Evolutionary conservation across 371 early-diverging fungal genomes (phyloP).

Genomic region (Rhizomucor pusillus): DNA sequence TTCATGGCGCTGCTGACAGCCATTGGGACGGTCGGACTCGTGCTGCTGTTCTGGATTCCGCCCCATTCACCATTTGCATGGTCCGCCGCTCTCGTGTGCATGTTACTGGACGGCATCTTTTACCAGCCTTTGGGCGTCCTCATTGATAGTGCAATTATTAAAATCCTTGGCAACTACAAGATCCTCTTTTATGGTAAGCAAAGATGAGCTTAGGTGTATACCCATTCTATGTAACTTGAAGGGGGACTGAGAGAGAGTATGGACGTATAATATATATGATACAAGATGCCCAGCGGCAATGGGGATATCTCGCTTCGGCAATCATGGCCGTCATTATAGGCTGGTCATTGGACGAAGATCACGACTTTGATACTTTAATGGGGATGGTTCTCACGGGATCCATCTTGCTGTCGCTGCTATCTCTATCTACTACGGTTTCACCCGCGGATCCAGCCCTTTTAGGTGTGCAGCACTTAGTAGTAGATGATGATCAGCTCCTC

Average conservation of each 20-base stretch:
- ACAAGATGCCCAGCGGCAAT: conserved; percentile 24
- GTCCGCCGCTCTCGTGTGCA: conserved; percentile 27
- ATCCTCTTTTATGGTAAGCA: conserved; percentile 17
- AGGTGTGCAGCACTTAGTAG: conserved; percentile 8
- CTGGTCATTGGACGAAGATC: conserved; percentile 37
- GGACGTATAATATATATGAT: not conserved
- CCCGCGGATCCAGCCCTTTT: conserved; percentile 26
- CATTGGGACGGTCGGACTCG: conserved; percentile 29
- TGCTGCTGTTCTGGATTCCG: conserved; percentile 32
- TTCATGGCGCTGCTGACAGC: conserved; percentile 37
- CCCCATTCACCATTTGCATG: conserved; percentile 25
- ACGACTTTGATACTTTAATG: conserved; percentile 46
- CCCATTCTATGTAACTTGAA: too few relatives aligned
- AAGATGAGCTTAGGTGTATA: not conserved
- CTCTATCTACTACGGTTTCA: conserved; percentile 36
- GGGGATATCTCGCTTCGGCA: conserved; percentile 31
- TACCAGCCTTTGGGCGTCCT: conserved; percentile 19
- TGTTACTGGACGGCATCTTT: conserved; percentile 30
- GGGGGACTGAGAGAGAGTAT: not conserved
- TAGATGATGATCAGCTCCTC: conserved; percentile 7
- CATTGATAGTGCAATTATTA: conserved; percentile 24
- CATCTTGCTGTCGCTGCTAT: conserved; percentile 30
- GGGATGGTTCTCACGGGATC: conserved; percentile 33
- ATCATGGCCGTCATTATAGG: conserved; percentile 31
- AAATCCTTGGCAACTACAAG: conserved; percentile 23